A percentile compares a stretch with the other conserved stretches of the same genome.
phyloP scores from a whole-genome alignment of 2,329 filamentous ascomycete genomes.

The Aspergillus ochraceus region DNA sequence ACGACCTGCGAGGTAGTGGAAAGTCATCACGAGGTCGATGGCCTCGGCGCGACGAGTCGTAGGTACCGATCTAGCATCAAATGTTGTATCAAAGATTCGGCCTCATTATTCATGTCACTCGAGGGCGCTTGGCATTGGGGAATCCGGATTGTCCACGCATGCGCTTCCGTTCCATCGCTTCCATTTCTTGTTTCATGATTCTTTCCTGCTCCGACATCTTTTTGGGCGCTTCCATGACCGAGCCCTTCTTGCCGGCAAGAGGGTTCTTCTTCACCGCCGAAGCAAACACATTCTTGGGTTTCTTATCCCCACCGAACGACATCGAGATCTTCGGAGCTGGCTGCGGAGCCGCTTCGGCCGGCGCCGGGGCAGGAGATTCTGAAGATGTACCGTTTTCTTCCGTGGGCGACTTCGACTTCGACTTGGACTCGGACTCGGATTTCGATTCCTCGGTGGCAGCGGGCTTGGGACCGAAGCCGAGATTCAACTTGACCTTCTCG shows the following conservation, averaged over 20 bases:
- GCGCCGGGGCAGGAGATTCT: slow-evolving; percentile 14
- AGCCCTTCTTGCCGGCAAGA: slow-evolving; percentile 65
- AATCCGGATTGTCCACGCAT: slow-evolving; percentile 34
- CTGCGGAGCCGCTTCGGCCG: slow-evolving; percentile 17
- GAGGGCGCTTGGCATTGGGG: slow-evolving; percentile 36
- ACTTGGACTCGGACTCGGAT: slow-evolving; percentile 12
- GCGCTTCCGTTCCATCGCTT: slow-evolving; percentile 65
- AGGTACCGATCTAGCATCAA: not conserved
- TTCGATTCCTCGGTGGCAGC: slow-evolving; percentile 14
- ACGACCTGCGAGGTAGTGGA: not conserved
- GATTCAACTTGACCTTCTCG: slow-evolving; percentile 73
- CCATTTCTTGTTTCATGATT: slow-evolving; percentile 79
- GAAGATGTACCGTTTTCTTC: slow-evolving; percentile 13
- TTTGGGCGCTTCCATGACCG: slow-evolving; percentile 62
- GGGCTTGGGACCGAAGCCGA: slow-evolving; percentile 49
- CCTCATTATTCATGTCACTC: slow-evolving; percentile 26
- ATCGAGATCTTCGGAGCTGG: slow-evolving; percentile 55
- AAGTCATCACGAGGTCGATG: no score
- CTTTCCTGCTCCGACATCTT: slow-evolving; percentile 86
- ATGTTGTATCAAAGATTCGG: not conserved
- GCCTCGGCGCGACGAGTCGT: not conserved
- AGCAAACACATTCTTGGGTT: slow-evolving; percentile 68
- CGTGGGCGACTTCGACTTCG: slow-evolving; percentile 17
- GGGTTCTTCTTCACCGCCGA: slow-evolving; percentile 66
- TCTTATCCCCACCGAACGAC: slow-evolving; percentile 56